Evolutionary conservation across 768 basidiomycete species (phyloP), one percentile per base, ranked within the genome.

Genomic region (Infundibulicybe gibba): DNA sequence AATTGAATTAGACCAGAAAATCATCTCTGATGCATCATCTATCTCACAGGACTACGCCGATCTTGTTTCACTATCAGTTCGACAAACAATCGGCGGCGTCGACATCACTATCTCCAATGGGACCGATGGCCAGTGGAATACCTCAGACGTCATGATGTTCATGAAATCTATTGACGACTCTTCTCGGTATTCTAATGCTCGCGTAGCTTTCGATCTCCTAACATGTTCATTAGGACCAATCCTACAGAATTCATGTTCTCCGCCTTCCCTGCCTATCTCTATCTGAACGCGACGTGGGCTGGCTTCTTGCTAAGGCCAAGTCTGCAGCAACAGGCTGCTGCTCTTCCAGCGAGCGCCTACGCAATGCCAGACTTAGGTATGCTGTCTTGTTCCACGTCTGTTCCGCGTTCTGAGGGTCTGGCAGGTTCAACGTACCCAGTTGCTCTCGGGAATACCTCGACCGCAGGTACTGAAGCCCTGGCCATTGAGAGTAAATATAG

Each of bases 261-360:
- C 4, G 61, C 79, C 6, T 81, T 75, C 74, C 81, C 70, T 9
- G 60, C 74, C 3, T 62, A 80, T 42, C 57, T 83, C 44, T 83
- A 82, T 54, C 65, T 72, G 43, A 81, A 82, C 55, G 75, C 80
- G 2, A 25, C 25, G 4, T 25, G 25, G 25, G 25, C 25, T 25
- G 25, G 25, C 49, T 44, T 1, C 66, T 82, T 20, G 80, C 80
- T 1, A 81, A 80, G 57, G 78, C 70, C 55, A 67, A 84, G 6
- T 65, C 85, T 8, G 73, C 80, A 48, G 79, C 78, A 60, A 81
- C 79, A 0, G 76, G 75, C 1, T 83, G 83, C 0, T 76, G 77
- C 48, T 85, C 85, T 58, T 81, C 83, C 8, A 78, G 83, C 57
- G 75, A 76, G 55, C 85, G n/a, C n/a, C n/a, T 78, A 72, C 77